Percentiles rank a stretch among this genome's conserved stretches.
phyloP scores from a whole-genome alignment of 1,284 basidiomycete genomes.

The Austroboletus niveus region DNA sequence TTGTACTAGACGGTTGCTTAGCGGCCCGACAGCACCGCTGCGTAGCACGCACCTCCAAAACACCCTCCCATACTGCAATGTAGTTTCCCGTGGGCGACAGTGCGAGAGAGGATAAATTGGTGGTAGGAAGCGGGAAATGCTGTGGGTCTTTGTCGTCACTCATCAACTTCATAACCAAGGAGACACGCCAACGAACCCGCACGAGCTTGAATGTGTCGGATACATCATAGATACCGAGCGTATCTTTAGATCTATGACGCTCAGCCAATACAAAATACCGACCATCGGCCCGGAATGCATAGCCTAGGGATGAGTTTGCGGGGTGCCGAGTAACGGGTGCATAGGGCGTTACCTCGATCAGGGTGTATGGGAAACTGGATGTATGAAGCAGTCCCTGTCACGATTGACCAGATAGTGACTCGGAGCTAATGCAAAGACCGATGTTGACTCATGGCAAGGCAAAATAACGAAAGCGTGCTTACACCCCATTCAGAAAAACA shows the following conservation, averaged over 20 bases:
- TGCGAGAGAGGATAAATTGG: slow-evolving; percentile 70
- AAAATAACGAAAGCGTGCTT: slow-evolving; percentile 36
- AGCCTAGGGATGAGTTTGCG: slow-evolving; percentile 46
- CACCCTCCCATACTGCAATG: slow-evolving; percentile 82
- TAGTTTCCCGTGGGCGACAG: slow-evolving; percentile 81
- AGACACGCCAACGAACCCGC: slow-evolving; percentile 52
- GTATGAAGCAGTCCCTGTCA: slow-evolving; percentile 66
- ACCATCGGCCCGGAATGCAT: slow-evolving; percentile 75
- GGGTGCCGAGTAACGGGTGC: not conserved
- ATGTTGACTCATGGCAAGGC: slow-evolving; percentile 2
- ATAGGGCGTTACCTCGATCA: slow-evolving; percentile 55
- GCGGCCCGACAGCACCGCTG: not conserved
- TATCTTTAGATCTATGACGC: slow-evolving; percentile 83
- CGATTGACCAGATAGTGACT: slow-evolving; percentile 77
- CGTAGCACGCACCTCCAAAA: slow-evolving; percentile 60
- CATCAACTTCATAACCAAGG: slow-evolving; percentile 13
- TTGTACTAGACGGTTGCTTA: slow-evolving; percentile 62
- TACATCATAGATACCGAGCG: slow-evolving; percentile 78
- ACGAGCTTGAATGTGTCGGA: slow-evolving; percentile 67
- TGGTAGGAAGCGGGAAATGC: slow-evolving; percentile 83
- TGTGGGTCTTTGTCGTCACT: slow-evolving; percentile 31
- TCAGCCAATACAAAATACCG: slow-evolving; percentile 82
- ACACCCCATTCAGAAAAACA: slow-evolving; percentile 89
- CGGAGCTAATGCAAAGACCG: slow-evolving; percentile 55
- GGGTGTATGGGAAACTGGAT: slow-evolving; percentile 79